These are phyloP conservation scores for Erigeron canadensis DNA, from an alignment of 129 eudicot species.

Conservation along the genomic window DNA sequence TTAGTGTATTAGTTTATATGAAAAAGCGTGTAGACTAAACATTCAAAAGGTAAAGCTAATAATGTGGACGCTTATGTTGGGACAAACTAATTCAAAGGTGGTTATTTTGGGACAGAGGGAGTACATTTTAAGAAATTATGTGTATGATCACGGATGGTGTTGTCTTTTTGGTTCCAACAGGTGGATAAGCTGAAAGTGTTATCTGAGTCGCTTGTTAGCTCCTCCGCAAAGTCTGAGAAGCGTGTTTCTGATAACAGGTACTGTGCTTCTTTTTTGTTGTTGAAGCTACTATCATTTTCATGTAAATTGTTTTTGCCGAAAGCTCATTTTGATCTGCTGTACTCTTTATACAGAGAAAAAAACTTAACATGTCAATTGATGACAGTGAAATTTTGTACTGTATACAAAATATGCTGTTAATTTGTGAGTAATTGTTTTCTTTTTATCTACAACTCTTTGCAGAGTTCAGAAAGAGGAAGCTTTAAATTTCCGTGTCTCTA, in stretches of 20 bases:
- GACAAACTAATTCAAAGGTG: too few species aligned
- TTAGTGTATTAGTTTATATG: too few species aligned
- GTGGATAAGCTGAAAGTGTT: conserved; percentile 93
- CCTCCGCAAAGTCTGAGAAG: conserved; percentile 77
- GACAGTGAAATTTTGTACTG: background rate
- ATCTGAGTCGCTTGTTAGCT: conserved; percentile 83
- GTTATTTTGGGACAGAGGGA: too few species aligned
- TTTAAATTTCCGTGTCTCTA: conserved; percentile 74
- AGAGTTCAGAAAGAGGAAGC: conserved; percentile 96
- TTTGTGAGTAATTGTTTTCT: conserved; percentile 5
- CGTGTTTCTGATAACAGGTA: conserved; percentile 91
- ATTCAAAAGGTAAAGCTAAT: too few species aligned
- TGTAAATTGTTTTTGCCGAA: background rate
- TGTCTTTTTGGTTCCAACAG: conserved; percentile 40
- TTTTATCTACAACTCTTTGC: conserved; percentile 26
- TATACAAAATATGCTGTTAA: background rate
- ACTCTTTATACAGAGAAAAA: background rate
- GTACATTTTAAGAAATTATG: background rate
- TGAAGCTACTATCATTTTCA: background rate
- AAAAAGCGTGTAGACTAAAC: too few species aligned
- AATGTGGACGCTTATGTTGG: too few species aligned
- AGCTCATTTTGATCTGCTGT: conserved; percentile 12
- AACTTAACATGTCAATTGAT: background rate
- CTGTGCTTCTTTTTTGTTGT: background rate
- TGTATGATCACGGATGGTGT: conserved; percentile 17